These are phyloP conservation scores for Diaporthe citrichinensis DNA, from an alignment of 2,329 filamentous ascomycete genomes.

Conservation along the genomic window DNA sequence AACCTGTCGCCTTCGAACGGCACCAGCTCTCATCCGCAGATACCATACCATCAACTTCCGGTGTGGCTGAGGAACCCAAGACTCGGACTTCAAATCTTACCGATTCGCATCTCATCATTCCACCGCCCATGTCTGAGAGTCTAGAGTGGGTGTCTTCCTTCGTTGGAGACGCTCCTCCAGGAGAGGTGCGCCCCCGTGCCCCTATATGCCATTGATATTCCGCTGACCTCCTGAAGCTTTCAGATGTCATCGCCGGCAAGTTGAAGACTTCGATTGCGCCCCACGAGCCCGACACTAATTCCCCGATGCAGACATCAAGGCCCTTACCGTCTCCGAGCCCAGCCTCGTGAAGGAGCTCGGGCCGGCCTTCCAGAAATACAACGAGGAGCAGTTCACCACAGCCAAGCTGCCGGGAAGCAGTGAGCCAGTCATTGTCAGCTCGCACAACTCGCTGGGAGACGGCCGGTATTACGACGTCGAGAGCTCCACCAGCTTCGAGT, in stretches of 20 bases:
- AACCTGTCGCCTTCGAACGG: conserved; percentile 1
- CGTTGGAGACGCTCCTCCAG: conserved; percentile 92
- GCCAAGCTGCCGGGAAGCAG: conserved; percentile 91
- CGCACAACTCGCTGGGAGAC: conserved; percentile 84
- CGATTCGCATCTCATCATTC: neutral
- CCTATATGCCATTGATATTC: conserved; percentile 31
- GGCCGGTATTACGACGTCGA: conserved; percentile 92
- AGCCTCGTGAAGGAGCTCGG: conserved; percentile 79
- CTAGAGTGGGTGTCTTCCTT: conserved; percentile 83
- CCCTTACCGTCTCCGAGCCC: conserved; percentile 79
- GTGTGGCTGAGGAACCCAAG: neutral
- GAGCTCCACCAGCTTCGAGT: conserved; percentile 88
- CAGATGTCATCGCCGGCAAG: conserved; percentile 89
- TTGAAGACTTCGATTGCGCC: conserved; percentile 16
- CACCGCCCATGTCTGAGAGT: conserved; percentile 53
- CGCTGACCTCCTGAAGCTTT: conserved; percentile 70
- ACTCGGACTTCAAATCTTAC: neutral
- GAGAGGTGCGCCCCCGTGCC: conserved; percentile 80
- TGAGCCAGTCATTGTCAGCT: conserved; percentile 87
- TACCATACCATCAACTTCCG: neutral
- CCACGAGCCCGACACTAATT: conserved; percentile 7
- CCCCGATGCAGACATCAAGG: conserved; percentile 82
- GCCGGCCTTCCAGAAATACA: conserved; percentile 93
- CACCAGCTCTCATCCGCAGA: conserved; percentile 11
- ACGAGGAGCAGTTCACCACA: conserved; percentile 92